A percentile compares a stretch with the other conserved stretches of the same genome.
These are phyloP conservation scores for Ecytonucleospora hepatopenaei DNA, from an alignment of 371 early-diverging fungal genomes.

Conservation along the genomic window DNA sequence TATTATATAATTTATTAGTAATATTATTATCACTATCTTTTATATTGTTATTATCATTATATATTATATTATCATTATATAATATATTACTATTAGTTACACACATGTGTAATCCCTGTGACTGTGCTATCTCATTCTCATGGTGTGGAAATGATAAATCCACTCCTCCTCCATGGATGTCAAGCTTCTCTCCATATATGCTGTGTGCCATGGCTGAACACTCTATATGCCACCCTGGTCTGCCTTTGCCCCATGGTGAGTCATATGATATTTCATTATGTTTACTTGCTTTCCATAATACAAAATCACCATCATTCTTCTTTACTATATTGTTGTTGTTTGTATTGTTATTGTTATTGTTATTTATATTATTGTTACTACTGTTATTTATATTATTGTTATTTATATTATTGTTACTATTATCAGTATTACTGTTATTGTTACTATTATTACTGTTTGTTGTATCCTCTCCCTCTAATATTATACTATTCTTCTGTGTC, in stretches of 20 bases:
- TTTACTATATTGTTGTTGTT: slow-evolving; percentile 77
- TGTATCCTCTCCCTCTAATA: slow-evolving; percentile 71
- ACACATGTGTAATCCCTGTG: slow-evolving; percentile 8
- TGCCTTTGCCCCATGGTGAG: slow-evolving; percentile 76
- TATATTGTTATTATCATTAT: no score
- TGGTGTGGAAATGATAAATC: slow-evolving; percentile 98
- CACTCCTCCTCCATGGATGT: slow-evolving; percentile 93
- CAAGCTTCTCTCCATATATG: slow-evolving; percentile 72
- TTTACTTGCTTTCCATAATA: slow-evolving; percentile 90
- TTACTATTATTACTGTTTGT: slow-evolving; percentile 67
- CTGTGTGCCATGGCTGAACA: slow-evolving; percentile 95
- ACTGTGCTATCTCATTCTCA: slow-evolving; percentile 93
- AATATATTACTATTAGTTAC: no score
- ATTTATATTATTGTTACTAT: no score
- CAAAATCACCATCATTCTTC: slow-evolving; percentile 74
- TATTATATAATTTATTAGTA: no score
- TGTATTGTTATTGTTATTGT: no score
- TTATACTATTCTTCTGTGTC: slow-evolving; percentile 39
- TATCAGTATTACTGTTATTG: no score
- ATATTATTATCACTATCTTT: no score
- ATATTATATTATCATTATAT: no score
- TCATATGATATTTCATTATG: slow-evolving; percentile 87
- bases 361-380: no score
- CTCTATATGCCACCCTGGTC: slow-evolving; percentile 99
- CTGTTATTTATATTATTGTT: no score